A percentile compares a stretch with the other conserved stretches of the same genome.
phyloP scores from a whole-genome alignment of 768 basidiomycete genomes.

The Pholiota conissans region DNA sequence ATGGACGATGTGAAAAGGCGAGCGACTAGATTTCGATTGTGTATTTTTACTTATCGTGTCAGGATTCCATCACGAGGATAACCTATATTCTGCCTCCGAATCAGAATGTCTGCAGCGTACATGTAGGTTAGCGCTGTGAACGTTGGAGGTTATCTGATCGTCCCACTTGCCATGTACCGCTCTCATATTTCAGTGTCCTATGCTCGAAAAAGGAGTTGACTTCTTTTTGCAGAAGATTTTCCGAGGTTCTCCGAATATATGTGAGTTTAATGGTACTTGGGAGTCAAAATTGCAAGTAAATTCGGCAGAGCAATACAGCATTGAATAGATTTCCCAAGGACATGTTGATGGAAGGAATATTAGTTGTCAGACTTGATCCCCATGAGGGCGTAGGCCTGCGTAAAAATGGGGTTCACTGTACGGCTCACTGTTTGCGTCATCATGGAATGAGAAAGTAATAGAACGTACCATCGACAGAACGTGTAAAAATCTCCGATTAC shows the following conservation, averaged over 20 bases:
- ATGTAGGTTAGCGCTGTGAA: not conserved
- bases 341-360: not conserved
- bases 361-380: not conserved
- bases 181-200: not conserved
- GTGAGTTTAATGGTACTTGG: not conserved
- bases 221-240: constrained; percentile 3
- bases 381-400: not conserved
- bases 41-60: not conserved
- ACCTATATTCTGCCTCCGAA: not conserved
- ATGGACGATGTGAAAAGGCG: not conserved
- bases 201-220: not conserved
- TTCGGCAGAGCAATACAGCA: not conserved
- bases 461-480: not conserved
- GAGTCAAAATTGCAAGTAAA: not conserved
- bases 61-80: not conserved
- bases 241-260: constrained; percentile 3
- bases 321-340: not conserved
- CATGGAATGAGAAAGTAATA: not conserved
- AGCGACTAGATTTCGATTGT: not conserved
- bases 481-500: not conserved
- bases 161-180: not conserved
- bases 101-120: not conserved
- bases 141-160: not conserved
- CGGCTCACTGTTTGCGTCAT: not conserved
- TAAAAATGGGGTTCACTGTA: not conserved